Conservation (phyloP, 176 grass and related monocot species). For the Elaeis guineensis region DNA sequence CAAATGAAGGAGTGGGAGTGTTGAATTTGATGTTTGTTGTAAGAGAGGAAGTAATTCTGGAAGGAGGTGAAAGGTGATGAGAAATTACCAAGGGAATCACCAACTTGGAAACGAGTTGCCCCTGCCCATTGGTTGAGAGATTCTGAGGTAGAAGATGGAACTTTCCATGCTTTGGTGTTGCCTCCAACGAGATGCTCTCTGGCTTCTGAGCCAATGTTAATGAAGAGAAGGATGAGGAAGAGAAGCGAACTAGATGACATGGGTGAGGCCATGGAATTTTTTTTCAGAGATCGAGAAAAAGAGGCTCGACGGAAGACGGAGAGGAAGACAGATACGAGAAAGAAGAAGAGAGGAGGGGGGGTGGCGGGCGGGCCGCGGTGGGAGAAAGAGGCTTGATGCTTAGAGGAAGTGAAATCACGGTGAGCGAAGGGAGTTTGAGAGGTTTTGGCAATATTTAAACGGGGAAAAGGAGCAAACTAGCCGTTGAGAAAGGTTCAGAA, state of each 20-base stretch:
- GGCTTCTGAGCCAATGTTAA: conserved; percentile 13
- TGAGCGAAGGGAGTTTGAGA: no score
- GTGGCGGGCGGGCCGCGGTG: no score
- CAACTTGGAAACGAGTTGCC: conserved; percentile 32
- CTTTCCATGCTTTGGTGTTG: conserved; percentile 18
- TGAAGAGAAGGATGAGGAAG: neutral
- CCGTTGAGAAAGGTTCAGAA: no score
- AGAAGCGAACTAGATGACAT: conserved; percentile 1
- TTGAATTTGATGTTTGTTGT: no score
- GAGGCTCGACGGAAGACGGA: no score
- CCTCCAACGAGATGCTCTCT: conserved; percentile 33
- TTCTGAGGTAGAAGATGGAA: conserved; percentile 17
- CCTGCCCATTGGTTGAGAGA: conserved; percentile 45
- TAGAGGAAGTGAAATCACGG: no score
- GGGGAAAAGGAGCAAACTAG: no score
- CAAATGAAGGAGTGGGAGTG: neutral
- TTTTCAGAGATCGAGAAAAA: no score
- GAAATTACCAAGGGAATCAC: conserved; percentile 36
- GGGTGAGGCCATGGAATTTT: neutral
- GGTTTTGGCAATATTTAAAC: no score
- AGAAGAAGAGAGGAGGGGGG: neutral
- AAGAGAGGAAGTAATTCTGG: no score
- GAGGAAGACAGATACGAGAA: neutral
- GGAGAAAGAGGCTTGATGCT: no score
- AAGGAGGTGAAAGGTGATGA: neutral